Evolutionary conservation across 2,329 filamentous ascomycete genomes (phyloP).

Genomic region (Trichoderma sp.): DNA sequence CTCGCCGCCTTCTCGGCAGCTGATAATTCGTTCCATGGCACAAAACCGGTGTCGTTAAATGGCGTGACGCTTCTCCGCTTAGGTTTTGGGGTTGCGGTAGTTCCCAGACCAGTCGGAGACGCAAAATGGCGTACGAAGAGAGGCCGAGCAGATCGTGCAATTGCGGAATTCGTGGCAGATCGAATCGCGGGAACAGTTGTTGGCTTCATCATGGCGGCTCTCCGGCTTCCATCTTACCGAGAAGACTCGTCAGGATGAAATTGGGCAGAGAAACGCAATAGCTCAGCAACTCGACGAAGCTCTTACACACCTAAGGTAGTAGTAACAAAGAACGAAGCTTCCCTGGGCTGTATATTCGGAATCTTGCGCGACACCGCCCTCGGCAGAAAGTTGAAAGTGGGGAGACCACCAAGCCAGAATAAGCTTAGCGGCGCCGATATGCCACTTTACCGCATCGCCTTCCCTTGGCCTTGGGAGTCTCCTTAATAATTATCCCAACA

Average conservation of each 20-base stretch:
- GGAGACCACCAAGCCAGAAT: slow-evolving; percentile 30
- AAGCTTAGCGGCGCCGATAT: slow-evolving; percentile 43
- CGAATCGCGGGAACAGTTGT: slow-evolving; percentile 41
- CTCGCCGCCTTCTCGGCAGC: slow-evolving; percentile 76
- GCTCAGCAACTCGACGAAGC: neutral
- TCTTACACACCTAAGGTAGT: no score
- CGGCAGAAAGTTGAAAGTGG: slow-evolving; percentile 39
- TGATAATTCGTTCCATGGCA: slow-evolving; percentile 79
- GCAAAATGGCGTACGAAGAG: slow-evolving; percentile 56
- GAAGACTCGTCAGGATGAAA: slow-evolving; percentile 9
- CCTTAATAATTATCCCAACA: slow-evolving; percentile 38
- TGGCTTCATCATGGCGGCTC: slow-evolving; percentile 50
- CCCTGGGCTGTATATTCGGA: neutral
- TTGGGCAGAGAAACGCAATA: neutral
- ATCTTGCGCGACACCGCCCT: slow-evolving; percentile 36
- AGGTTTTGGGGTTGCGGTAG: slow-evolving; percentile 40
- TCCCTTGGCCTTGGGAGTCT: slow-evolving; percentile 32
- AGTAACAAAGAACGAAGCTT: neutral
- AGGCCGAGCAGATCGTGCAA: slow-evolving; percentile 36
- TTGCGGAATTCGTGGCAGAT: slow-evolving; percentile 33
- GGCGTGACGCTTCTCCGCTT: slow-evolving; percentile 74
- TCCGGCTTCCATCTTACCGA: slow-evolving; percentile 39
- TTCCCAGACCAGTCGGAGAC: slow-evolving; percentile 53
- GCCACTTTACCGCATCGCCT: slow-evolving; percentile 43
- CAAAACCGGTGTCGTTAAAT: slow-evolving; percentile 80